These are phyloP conservation scores for Saccharomyces cerevisiae DNA, from an alignment of 805 yeast genomes.

Conservation along the genomic window DNA sequence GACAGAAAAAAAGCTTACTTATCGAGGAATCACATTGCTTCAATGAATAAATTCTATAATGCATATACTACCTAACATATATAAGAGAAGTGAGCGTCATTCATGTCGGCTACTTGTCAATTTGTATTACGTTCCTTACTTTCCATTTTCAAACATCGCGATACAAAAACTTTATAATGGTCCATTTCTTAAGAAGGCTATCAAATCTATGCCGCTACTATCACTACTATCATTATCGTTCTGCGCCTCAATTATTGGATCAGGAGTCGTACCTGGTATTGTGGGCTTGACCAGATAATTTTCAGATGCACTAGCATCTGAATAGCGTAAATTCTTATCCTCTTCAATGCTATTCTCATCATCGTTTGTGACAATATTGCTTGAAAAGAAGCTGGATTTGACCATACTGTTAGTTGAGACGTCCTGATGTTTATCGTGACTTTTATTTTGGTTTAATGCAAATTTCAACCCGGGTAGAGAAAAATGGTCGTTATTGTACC, in stretches of 20 bases:
- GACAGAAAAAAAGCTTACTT: not conserved
- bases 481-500: slow-evolving; percentile 15
- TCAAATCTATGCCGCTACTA: not conserved
- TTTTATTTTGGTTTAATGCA: slow-evolving; percentile 6
- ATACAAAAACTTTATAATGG: not conserved
- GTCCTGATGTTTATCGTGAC: not conserved
- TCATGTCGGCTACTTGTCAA: not conserved
- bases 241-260: not conserved
- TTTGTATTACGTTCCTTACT: not conserved
- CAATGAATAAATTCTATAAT: not conserved
- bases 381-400: not conserved
- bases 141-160: not conserved
- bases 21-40: not conserved
- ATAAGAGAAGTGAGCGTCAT: not conserved
- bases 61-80: not conserved
- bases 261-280: not conserved
- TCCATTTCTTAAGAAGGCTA: not conserved
- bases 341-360: not conserved
- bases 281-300: not conserved
- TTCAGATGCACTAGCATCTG: not conserved
- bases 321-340: not conserved
- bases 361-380: not conserved
- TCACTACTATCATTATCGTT: not conserved
- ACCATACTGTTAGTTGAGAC: not conserved
- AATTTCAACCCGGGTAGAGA: slow-evolving; percentile 21